Evolutionary conservation across 805 yeast species (phyloP), one percentile per base, ranked within the genome.

Genomic region (Metschnikowia gelsemii): DNA sequence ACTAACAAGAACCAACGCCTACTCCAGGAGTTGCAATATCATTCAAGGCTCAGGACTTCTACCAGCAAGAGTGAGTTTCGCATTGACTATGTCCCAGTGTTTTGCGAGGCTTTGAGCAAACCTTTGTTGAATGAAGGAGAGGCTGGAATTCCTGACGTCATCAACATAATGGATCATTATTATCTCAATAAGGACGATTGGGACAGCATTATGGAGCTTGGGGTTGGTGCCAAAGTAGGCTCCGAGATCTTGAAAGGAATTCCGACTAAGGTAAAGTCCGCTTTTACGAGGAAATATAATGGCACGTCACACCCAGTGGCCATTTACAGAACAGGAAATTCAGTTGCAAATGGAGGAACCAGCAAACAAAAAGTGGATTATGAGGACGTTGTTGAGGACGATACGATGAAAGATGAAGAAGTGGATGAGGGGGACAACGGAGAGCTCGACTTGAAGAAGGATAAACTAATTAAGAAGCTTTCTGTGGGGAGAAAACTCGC

Each of bases 171-270:
- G 85, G 99, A 93, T 62, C 71, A 79, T 25, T 93, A 93, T 62
- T 93, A 80, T 56, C 61, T 93, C 27, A 85, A 96, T 6, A 84
- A 80, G 55, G 96, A 90, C 43, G 98, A 93, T 62, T 91, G 95
- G 90, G 98, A 91, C 57, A 75, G 75, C 17, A 67, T 93, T 8
- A 72, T 88, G 76, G 97, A 90, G 48, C 78, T 90, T 47, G 84
- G 87, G 13, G 82, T 89, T 9, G 96, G 96, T 0, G 35, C 40
- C 13, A 28, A 45, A n/a, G 60, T 61, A 23, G 64, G 71, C 41
- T 78, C 75, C 5, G 55, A 59, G 0, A 49, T 66, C 8, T 51
- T 75, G 42, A 87, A 87, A 62, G 75, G 77, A 53, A 73, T 91
- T 4, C 80, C 91, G 8, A 76, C 96, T 1, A 73, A 81, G n/a